A percentile compares a stretch with the other conserved stretches of the same genome.
phyloP scores from a whole-genome alignment of 169 alveolate genomes.

The Plasmodium gallinaceum region DNA sequence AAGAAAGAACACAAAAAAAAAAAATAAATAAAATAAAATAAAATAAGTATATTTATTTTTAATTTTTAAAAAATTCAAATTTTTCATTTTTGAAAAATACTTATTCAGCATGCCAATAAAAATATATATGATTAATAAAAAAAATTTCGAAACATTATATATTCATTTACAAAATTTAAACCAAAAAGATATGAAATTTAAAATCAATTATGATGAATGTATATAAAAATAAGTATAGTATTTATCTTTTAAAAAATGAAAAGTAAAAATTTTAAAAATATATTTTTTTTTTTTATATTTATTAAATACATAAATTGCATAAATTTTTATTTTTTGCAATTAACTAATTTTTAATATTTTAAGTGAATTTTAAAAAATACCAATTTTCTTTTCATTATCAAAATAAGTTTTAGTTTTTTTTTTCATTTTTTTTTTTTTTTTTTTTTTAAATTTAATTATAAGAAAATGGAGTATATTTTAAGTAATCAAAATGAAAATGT shows the following conservation, averaged over 20 bases:
- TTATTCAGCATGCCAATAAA: no score
- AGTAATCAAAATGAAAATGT: slow-evolving; percentile 8
- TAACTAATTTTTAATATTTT: background rate
- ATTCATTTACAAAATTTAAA: no score
- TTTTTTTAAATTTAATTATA: background rate
- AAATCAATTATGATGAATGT: no score
- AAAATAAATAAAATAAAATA: background rate
- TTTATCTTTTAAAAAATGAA: no score
- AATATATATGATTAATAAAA: no score
- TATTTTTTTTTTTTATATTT: no score
- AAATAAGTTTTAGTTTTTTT: background rate
- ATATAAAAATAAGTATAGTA: no score
- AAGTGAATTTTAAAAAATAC: no score
- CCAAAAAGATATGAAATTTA: no score
- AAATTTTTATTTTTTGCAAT: background rate
- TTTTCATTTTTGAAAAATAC: no score
- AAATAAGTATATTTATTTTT: background rate
- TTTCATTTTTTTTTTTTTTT: background rate
- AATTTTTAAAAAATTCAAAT: background rate
- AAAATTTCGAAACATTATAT: no score
- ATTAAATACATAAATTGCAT: background rate
- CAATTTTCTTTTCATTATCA: background rate
- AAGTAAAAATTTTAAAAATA: no score
- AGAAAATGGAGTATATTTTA: background rate
- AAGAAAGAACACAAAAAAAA: background rate